phyloP scores from a whole-genome alignment of 495 filamentous ascomycete species.

The Glutinoglossum americanum region DNA sequence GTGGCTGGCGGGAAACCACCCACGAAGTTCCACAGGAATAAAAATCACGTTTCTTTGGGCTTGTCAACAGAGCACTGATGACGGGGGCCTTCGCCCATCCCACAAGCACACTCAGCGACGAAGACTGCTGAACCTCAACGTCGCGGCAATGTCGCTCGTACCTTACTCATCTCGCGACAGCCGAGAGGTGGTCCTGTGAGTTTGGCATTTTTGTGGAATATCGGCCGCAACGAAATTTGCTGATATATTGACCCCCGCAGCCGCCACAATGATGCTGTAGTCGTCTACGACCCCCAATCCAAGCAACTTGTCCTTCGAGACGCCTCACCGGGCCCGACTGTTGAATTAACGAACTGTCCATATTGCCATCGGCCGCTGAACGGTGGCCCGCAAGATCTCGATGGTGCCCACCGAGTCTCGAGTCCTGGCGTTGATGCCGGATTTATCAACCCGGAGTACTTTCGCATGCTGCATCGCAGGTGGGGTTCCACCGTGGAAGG shows the following conservation, averaged over 20 bases:
- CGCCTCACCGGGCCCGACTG: slow-evolving; percentile 22
- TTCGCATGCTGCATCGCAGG: slow-evolving; percentile 61
- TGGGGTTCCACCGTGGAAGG: slow-evolving; percentile 2
- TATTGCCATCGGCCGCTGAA: slow-evolving; percentile 69
- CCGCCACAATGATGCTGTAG: slow-evolving; percentile 77
- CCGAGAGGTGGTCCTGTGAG: slow-evolving; percentile 42
- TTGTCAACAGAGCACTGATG: not conserved
- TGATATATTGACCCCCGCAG: slow-evolving; percentile 22
- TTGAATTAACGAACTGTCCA: slow-evolving; percentile 51
- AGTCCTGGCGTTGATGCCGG: slow-evolving; percentile 27
- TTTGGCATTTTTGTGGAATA: slow-evolving; percentile 9
- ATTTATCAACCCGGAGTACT: slow-evolving; percentile 80
- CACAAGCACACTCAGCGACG: not conserved
- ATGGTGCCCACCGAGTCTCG: slow-evolving; percentile 17
- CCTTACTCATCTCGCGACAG: slow-evolving; percentile 39
- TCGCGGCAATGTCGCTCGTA: slow-evolving; percentile 34
- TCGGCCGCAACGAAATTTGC: not conserved
- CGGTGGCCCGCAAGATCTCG: slow-evolving; percentile 19
- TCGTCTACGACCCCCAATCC: slow-evolving; percentile 71
- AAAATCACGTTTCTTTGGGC: not conserved
- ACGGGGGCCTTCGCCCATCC: not conserved
- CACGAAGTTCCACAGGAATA: not conserved
- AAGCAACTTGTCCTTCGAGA: slow-evolving; percentile 65
- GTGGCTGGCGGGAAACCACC: not conserved
- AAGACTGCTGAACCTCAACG: not conserved